Evolutionary conservation across 441 rosid species (phyloP).

Genomic region (Raphanus hybrid): DNA sequence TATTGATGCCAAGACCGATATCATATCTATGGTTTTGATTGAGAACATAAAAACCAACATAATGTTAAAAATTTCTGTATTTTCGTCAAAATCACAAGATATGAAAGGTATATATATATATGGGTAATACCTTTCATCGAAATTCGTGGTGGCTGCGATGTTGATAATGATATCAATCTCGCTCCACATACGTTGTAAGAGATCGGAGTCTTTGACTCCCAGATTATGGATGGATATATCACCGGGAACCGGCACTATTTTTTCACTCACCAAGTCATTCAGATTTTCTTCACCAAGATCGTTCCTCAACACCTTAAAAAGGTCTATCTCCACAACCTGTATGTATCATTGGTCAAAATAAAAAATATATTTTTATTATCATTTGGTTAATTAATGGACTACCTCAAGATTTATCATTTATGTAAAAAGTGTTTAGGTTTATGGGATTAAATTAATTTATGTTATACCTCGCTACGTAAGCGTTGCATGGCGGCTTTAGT

Average conservation of each 20-base stretch:
- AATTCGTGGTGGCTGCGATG: conserved; percentile 84
- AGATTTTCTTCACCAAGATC: conserved; percentile 53
- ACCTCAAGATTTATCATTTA: neutral
- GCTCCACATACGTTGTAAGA: conserved; percentile 55
- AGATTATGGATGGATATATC: conserved; percentile 65
- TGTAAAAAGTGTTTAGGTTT: neutral
- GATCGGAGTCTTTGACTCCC: conserved; percentile 56
- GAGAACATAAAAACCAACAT: neutral
- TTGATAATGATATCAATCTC: conserved; percentile 66
- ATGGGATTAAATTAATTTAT: neutral
- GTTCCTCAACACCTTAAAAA: conserved; percentile 68
- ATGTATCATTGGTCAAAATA: conserved; percentile 2
- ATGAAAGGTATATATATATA: neutral
- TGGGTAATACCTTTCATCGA: conserved; percentile 70
- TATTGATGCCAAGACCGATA: conserved; percentile 71
- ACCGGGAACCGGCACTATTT: conserved; percentile 66
- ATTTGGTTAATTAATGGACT: neutral
- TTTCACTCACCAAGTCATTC: conserved; percentile 56
- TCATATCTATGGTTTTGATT: conserved; percentile 62
- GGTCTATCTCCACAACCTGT: conserved; percentile 69
- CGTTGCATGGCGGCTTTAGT: conserved; percentile 48
- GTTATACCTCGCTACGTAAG: conserved; percentile 50
- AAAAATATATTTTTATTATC: neutral
- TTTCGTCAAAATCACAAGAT: conserved; percentile 30
- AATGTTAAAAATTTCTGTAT: neutral